Conservation (phyloP, 495 filamentous ascomycete genomes). For the Aspergillus affinis region DNA sequence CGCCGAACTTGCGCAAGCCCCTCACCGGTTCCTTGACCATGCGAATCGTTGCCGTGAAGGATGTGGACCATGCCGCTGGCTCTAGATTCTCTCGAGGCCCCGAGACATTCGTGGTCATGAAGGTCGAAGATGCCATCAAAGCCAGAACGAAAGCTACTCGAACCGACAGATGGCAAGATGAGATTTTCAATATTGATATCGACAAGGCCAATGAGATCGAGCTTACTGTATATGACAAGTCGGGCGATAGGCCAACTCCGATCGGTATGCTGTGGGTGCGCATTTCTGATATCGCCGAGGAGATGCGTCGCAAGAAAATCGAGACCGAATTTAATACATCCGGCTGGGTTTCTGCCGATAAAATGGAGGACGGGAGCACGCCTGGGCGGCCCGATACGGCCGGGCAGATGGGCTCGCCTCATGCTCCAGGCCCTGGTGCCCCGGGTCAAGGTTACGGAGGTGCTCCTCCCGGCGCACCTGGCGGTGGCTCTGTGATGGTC, state of each 20-base stretch:
- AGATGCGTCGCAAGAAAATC: conserved; percentile 96
- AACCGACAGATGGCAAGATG: conserved; percentile 86
- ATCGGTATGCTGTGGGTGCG: conserved; percentile 96
- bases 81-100: conserved; percentile 84
- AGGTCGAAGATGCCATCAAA: conserved; percentile 91
- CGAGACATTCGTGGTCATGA: conserved; percentile 92
- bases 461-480: conserved; percentile 35
- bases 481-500: conserved; percentile 65
- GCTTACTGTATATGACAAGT: conserved; percentile 94
- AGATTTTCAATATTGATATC: conserved; percentile 85
- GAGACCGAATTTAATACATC: conserved; percentile 87
- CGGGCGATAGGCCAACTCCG: conserved; percentile 81
- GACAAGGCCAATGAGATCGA: conserved; percentile 99
- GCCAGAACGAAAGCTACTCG: conserved; percentile 85
- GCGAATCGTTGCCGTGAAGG: conserved; percentile 81
- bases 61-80: conserved; percentile 91
- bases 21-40: conserved; percentile 86
- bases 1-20: conserved; percentile 90
- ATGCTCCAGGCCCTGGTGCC: conserved; percentile 25
- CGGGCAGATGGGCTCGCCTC: conserved; percentile 39
- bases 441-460: conserved; percentile 24
- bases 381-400: conserved; percentile 42
- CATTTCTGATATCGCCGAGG: conserved; percentile 95
- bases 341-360: conserved; percentile 96
- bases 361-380: conserved; percentile 65